Conservation (phyloP, 345 rosid genomes). For the Hibiscus trionum region DNA sequence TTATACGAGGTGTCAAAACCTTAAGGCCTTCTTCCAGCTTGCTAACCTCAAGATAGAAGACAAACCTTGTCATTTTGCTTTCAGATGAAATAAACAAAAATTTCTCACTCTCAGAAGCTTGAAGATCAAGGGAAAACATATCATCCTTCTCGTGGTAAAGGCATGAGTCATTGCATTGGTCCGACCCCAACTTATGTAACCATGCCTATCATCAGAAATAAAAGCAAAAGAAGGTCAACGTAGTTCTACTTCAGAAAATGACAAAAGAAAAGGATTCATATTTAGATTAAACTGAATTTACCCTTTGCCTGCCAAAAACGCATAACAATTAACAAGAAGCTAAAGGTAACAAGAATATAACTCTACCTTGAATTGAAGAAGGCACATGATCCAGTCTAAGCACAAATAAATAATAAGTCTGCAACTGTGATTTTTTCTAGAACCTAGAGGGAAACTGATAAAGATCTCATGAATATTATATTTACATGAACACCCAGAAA, state of each 20-base stretch:
- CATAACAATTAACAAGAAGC: background rate
- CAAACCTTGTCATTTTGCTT: constrained; percentile 66
- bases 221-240: background rate
- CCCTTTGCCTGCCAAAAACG: background rate
- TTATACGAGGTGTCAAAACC: constrained; percentile 66
- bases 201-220: constrained; percentile 44
- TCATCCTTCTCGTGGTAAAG: constrained; percentile 92
- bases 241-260: background rate
- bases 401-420: background rate
- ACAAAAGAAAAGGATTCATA: background rate
- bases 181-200: constrained; percentile 82
- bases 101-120: constrained; percentile 69
- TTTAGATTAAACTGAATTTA: background rate
- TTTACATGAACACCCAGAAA: background rate
- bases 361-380: background rate
- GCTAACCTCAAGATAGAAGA: constrained; percentile 54
- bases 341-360: background rate
- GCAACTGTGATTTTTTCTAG: too few species aligned
- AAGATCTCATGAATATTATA: background rate
- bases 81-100: constrained; percentile 60
- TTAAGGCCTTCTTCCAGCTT: constrained; percentile 59
- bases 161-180: constrained; percentile 59
- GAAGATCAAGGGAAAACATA: constrained; percentile 60
- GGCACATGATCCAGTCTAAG: background rate
- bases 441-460: background rate